Base-by-base conservation (phyloP, 805 yeast genomes). In the Candida alai region DNA sequence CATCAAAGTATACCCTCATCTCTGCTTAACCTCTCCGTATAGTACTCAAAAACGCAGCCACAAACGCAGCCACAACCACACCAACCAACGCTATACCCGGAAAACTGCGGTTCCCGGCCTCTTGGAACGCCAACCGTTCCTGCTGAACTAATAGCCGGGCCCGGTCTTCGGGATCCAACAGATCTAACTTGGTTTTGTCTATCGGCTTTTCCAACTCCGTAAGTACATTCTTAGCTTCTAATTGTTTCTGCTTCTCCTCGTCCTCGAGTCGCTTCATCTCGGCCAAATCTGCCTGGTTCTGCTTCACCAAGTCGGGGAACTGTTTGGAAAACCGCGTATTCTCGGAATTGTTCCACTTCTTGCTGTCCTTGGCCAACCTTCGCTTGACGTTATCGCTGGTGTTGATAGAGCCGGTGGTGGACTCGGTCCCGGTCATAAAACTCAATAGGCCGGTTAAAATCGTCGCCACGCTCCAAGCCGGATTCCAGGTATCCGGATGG, bases 401-500 rank as follows among this genome's bases (percentile, higher is more conserved):
- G 6, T 59, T 64, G 9, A 88, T 76, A 6, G 90, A 78, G 0
- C 97, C 97, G 0, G 96, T 81, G 2, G 96, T 85, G 17, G 73
- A 62, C 46, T 89, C 97, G 39, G 76, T 75, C 7, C 93, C 81
- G 1, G 95, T 86, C 97, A 89, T 89, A 51, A 89, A 89, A 54
- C 95, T 85, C 44, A 89, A 65, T 23, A 89, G 64, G 0, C 97
- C 97, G 8, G 80, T 84, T 47, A 89, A 68, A 14, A 89, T 89
- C 0, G 97, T 88, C 21, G 86, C 69, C 17, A 89, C 96, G 28
- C 88, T 78, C 97, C 97, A 89, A 5, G 95, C 87, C 1, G 97
- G 97, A 56, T 89, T 88, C 97, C 97, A 89, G 1, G 83, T 66
- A 56, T 88, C 93, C 3, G 96, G 96, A 49, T 89, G 97, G 57